Evolutionary conservation across 1,284 basidiomycete species (phyloP).

Genomic region (Apiotrichum montevideense): DNA sequence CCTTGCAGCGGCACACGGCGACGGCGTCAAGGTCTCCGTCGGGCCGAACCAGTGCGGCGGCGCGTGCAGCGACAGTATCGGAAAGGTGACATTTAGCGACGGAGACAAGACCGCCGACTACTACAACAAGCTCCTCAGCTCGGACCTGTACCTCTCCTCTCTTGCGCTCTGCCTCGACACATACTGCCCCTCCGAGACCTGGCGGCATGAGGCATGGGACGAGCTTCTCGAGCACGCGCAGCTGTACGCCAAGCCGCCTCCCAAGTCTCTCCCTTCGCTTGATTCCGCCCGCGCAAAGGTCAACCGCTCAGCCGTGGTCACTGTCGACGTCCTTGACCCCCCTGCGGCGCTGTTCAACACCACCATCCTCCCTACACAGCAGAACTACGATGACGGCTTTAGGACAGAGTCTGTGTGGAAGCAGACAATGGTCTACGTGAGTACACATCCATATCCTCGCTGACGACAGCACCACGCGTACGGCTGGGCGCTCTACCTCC

Average conservation of each 20-base stretch:
- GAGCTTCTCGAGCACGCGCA: not conserved
- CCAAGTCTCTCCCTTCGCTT: not conserved
- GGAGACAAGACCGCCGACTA: not conserved
- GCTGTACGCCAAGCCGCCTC: not conserved
- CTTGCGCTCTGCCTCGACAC: conserved; percentile 13
- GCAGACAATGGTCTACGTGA: no score
- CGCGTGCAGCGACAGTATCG: not conserved
- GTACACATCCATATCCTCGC: no score
- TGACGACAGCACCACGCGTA: conserved; percentile 21
- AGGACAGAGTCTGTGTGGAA: not conserved
- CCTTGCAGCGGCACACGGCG: no score
- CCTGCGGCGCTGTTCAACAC: not conserved
- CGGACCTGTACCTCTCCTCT: conserved; percentile 8
- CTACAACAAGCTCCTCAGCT: not conserved
- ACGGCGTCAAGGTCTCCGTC: no score
- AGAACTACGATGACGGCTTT: not conserved
- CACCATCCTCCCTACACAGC: not conserved
- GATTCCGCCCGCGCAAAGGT: not conserved
- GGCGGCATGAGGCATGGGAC: conserved; percentile 1
- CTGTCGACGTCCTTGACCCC: not conserved
- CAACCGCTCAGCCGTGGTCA: no score
- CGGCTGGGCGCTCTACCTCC: conserved; percentile 22
- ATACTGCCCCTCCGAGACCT: conserved; percentile 11
- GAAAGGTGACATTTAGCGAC: not conserved
- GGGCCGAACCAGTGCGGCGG: not conserved